Percentiles rank a stretch among this genome's conserved stretches.
phyloP scores from a whole-genome alignment of 176 grass and related monocot species.

The Zizania latifolia region DNA sequence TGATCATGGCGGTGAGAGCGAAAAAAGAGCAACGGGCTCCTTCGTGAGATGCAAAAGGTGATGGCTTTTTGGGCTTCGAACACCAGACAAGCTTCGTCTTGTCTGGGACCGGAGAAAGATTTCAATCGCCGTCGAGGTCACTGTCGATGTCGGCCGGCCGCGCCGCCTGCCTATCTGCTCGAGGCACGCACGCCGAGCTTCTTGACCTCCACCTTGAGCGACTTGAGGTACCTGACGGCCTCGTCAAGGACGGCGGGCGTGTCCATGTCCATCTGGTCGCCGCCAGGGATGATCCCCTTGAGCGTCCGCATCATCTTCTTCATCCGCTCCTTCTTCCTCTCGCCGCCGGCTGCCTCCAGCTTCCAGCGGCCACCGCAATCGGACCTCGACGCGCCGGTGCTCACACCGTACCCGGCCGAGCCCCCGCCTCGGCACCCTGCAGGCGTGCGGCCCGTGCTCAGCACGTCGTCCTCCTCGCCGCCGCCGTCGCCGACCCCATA shows the following conservation, averaged over 20 bases:
- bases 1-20: constrained; percentile 20
- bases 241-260: constrained; percentile 76
- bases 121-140: background rate
- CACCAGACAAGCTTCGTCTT: background rate
- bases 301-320: constrained; percentile 86
- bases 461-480: constrained; percentile 55
- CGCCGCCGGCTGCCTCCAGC: background rate
- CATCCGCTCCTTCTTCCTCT: constrained; percentile 59
- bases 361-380: background rate
- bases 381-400: constrained; percentile 3
- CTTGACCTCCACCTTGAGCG: constrained; percentile 82
- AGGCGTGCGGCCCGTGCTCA: constrained; percentile 86
- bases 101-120: background rate
- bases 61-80: background rate
- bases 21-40: constrained; percentile 5
- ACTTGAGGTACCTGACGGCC: constrained; percentile 78
- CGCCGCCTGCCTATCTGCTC: background rate
- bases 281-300: constrained; percentile 74
- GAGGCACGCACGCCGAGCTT: constrained; percentile 48
- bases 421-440: constrained; percentile 37
- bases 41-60: background rate
- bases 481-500: background rate
- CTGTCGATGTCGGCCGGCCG: background rate
- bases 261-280: constrained; percentile 68
- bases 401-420: constrained; percentile 31